Percentiles rank a stretch among this genome's conserved stretches.
Conservation (phyloP, 2,329 filamentous ascomycete species). For the Hymenoscyphus occultus region DNA sequence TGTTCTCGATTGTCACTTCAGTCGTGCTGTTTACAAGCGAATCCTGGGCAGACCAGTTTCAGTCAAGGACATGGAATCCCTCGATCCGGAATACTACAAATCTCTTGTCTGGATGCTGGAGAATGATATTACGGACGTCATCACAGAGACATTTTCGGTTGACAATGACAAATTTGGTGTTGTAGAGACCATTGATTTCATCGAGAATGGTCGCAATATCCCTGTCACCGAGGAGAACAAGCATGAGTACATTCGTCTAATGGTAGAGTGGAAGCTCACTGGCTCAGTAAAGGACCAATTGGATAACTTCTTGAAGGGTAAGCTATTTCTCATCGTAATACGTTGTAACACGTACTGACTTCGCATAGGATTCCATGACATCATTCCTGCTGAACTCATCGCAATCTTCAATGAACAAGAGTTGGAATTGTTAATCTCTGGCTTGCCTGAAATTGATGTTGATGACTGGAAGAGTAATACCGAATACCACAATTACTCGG, state of each 20-base stretch:
- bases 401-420: conserved; percentile 99
- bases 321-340: conserved; percentile 27
- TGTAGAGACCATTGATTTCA: conserved; percentile 80
- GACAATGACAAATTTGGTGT: conserved; percentile 94
- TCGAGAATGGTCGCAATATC: conserved; percentile 84
- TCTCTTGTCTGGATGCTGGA: conserved; percentile 97
- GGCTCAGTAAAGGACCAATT: conserved; percentile 93
- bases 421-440: conserved; percentile 92
- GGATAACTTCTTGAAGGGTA: conserved; percentile 84
- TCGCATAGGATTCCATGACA: conserved; percentile 83
- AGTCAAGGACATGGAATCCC: conserved; percentile 98
- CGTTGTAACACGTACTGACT: conserved; percentile 33
- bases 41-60: conserved; percentile 94
- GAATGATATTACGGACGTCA: conserved; percentile 97
- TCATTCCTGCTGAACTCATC: conserved; percentile 90
- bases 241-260: conserved; percentile 90
- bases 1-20: conserved; percentile 97
- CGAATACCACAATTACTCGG: conserved; percentile 96
- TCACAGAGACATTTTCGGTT: conserved; percentile 92
- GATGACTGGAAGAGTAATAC: conserved; percentile 99
- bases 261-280: conserved; percentile 90
- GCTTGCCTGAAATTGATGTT: conserved; percentile 92
- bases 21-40: conserved; percentile 95
- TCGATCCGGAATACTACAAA: conserved; percentile 98
- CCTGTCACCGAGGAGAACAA: conserved; percentile 97